phyloP scores from a whole-genome alignment of 805 yeast species.

The Clavispora fructus region DNA sequence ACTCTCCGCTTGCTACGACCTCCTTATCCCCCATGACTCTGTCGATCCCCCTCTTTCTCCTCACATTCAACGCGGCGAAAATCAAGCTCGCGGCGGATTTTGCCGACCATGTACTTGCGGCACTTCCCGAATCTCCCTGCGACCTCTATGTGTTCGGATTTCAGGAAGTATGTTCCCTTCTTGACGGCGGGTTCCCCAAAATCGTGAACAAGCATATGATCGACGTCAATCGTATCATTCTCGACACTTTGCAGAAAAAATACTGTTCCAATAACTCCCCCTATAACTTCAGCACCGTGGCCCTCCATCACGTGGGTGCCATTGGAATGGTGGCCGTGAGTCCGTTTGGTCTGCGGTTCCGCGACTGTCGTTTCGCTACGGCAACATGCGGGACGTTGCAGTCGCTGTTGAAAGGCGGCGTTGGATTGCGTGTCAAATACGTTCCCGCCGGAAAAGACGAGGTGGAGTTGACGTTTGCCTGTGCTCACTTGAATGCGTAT shows the following conservation, averaged over 20 bases:
- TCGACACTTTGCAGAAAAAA: conserved; percentile 27
- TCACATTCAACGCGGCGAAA: conserved; percentile 59
- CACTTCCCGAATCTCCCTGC: conserved; percentile 31
- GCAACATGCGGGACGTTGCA: conserved; percentile 52
- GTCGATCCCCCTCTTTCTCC: conserved; percentile 24
- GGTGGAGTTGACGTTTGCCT: conserved; percentile 54
- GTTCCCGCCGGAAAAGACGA: conserved; percentile 8
- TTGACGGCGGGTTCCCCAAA: conserved; percentile 47
- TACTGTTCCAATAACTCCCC: conserved; percentile 21
- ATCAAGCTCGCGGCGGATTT: conserved; percentile 29
- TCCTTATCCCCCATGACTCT: not conserved
- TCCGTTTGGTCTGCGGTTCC: conserved; percentile 33
- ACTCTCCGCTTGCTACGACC: not conserved
- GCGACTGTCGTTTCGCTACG: conserved; percentile 21
- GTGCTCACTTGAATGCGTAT: conserved; percentile 71
- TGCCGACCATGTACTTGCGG: conserved; percentile 19
- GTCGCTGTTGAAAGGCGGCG: conserved; percentile 73
- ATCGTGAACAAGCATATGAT: conserved; percentile 34
- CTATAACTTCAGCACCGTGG: conserved; percentile 37
- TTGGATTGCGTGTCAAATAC: conserved; percentile 49
- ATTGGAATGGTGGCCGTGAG: conserved; percentile 50
- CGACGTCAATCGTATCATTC: conserved; percentile 28
- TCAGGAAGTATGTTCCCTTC: conserved; percentile 55
- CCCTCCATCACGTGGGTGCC: conserved; percentile 49
- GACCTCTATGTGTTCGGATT: conserved; percentile 57